Percentiles rank a stretch among this genome's conserved stretches.
Evolutionary conservation across 2,329 filamentous ascomycete genomes (phyloP).

Genomic region (Diaporthe vaccinii): DNA sequence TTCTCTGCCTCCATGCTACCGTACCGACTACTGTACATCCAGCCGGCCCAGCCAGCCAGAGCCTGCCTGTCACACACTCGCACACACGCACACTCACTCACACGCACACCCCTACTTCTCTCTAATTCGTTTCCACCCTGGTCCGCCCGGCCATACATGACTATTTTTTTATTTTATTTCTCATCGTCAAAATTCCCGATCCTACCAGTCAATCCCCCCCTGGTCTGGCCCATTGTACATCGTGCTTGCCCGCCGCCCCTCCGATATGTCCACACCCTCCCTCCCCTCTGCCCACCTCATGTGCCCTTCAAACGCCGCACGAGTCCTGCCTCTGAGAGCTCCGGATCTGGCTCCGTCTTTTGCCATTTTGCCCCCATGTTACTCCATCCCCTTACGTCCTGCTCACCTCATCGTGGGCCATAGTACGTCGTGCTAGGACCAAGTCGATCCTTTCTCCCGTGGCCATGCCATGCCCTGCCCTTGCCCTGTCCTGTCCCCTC

Average conservation of each 20-base stretch:
- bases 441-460: constrained; percentile 42
- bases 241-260: constrained; percentile 40
- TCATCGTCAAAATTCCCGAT: constrained; percentile 20
- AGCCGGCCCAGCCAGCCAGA: constrained; percentile 27
- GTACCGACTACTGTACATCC: constrained; percentile 19
- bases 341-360: constrained; percentile 41
- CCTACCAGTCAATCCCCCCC: not conserved
- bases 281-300: constrained; percentile 34
- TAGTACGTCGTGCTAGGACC: constrained; percentile 39
- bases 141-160: constrained; percentile 39
- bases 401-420: constrained; percentile 29
- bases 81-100: not conserved
- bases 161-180: constrained; percentile 26
- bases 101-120: not conserved
- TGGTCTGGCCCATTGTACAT: constrained; percentile 35
- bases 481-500: constrained; percentile 44
- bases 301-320: constrained; percentile 38
- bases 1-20: not conserved
- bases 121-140: constrained; percentile 35
- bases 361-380: constrained; percentile 42
- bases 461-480: constrained; percentile 23
- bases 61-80: constrained; percentile 36
- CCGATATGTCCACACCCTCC: constrained; percentile 39
- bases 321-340: constrained; percentile 44
- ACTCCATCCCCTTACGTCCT: constrained; percentile 38